Conservation (phyloP, 257 asterid species). For the Rubia yunnanensis region DNA sequence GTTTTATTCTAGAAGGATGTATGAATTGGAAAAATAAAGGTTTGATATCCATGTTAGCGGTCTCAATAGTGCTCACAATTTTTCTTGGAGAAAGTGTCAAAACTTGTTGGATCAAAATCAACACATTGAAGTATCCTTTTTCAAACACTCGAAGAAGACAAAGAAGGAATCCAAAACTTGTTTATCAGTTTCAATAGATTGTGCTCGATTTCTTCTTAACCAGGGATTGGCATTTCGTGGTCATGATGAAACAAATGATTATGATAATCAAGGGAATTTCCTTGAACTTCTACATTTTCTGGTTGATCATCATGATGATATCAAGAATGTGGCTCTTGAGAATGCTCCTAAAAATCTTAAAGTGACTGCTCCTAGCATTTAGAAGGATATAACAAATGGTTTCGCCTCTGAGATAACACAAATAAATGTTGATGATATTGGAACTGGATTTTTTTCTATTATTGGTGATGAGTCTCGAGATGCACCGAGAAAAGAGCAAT, state of each 20-base stretch:
- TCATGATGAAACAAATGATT: too few species aligned
- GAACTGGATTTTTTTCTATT: neutral
- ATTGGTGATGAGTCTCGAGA: neutral
- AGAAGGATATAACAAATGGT: neutral
- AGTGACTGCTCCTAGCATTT: neutral
- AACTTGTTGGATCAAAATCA: neutral
- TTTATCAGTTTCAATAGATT: too few species aligned
- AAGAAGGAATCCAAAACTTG: neutral
- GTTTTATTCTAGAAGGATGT: neutral
- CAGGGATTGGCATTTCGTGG: too few species aligned
- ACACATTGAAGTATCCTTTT: neutral
- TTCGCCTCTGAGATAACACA: neutral
- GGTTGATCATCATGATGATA: too few species aligned
- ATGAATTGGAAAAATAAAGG: neutral
- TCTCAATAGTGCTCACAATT: too few species aligned
- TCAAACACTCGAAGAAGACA: neutral
- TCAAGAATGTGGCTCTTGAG: too few species aligned
- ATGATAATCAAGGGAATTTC: too few species aligned
- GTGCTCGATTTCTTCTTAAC: too few species aligned
- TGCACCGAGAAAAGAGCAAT: neutral
- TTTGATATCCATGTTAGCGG: neutral
- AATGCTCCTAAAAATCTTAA: too few species aligned
- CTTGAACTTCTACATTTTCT: too few species aligned
- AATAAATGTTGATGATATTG: neutral
- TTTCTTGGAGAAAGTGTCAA: neutral